phyloP scores from a whole-genome alignment of 345 rosid genomes.

The Linum lewisii region DNA sequence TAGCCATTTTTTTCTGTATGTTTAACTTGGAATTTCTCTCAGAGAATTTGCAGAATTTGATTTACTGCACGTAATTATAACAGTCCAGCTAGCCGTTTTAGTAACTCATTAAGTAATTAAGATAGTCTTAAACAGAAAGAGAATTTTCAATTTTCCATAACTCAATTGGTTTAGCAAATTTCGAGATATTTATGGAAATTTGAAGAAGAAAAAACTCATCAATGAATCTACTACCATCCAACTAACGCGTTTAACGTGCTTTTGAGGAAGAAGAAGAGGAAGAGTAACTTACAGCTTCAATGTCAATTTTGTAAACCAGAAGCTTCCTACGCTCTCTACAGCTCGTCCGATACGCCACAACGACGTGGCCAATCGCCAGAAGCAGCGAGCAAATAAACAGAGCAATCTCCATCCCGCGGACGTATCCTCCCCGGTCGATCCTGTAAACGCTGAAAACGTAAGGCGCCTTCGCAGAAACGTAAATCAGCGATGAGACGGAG shows the following conservation, averaged over 20 bases:
- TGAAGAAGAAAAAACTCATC: no score
- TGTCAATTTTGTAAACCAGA: constrained; percentile 85
- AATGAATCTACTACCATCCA: no score
- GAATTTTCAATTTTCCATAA: no score
- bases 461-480: constrained; percentile 68
- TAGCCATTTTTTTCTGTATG: no score
- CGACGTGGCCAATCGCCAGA: constrained; percentile 62
- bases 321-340: constrained; percentile 90
- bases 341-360: constrained; percentile 73
- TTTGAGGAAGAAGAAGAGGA: not conserved
- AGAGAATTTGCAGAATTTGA: not conserved
- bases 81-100: not conserved
- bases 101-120: not conserved
- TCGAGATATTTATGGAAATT: no score
- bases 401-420: constrained; percentile 52
- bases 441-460: constrained; percentile 44
- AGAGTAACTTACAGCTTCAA: constrained; percentile 74
- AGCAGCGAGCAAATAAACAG: constrained; percentile 52
- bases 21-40: not conserved
- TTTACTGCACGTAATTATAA: not conserved
- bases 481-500: constrained; percentile 55
- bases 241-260: no score
- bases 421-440: constrained; percentile 32
- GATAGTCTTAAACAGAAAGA: no score
- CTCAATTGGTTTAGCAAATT: no score